Evolutionary conservation across 169 alveolate genomes (phyloP).

Genomic region (Besnoitia besnoiti): DNA sequence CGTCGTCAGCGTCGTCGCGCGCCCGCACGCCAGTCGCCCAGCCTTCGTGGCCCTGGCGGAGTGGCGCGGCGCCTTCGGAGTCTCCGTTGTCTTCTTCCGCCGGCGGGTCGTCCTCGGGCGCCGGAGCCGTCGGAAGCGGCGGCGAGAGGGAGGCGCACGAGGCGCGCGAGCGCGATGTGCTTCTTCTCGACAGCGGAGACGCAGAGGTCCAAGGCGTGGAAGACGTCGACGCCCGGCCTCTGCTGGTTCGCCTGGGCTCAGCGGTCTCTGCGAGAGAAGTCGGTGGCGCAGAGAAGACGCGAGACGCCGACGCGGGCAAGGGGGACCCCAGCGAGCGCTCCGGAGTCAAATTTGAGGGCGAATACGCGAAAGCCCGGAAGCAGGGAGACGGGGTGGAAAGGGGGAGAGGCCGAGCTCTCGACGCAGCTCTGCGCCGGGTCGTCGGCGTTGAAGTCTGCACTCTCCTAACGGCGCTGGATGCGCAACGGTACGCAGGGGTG

Average conservation of each 20-base stretch:
- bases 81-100: background rate
- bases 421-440: background rate
- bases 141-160: background rate
- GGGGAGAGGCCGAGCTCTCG: background rate
- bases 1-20: background rate
- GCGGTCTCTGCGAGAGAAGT: background rate
- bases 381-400: background rate
- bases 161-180: too few relatives aligned
- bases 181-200: background rate
- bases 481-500: slow-evolving; percentile 39
- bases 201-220: slow-evolving; percentile 8
- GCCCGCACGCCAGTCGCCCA: background rate
- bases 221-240: slow-evolving; percentile 10
- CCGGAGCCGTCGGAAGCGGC: too few relatives aligned
- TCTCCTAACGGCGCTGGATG: slow-evolving; percentile 41
- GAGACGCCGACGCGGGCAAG: background rate
- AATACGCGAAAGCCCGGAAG: background rate
- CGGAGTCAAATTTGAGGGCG: background rate
- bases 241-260: background rate
- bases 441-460: slow-evolving; percentile 39
- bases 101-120: background rate
- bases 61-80: background rate
- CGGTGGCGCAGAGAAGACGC: background rate
- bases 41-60: background rate
- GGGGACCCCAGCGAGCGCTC: background rate